Evolutionary conservation across 768 basidiomycete genomes (phyloP).

Genomic region (Kwoniella sp.): DNA sequence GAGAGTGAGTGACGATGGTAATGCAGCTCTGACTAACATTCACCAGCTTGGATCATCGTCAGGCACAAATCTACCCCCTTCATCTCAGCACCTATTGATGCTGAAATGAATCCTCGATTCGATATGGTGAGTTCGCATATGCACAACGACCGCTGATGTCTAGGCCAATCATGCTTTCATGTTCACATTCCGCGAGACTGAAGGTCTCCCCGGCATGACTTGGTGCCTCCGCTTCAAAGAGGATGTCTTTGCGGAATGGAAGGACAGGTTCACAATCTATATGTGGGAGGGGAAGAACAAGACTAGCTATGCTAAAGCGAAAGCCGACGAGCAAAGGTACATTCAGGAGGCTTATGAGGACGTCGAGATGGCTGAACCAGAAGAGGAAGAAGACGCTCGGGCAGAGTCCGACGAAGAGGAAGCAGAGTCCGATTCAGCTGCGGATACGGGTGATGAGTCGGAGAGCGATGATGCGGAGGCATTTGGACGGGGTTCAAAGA

Average conservation of each 20-base stretch:
- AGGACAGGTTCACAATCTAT: conserved; percentile 67
- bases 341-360: conserved; percentile 72
- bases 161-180: conserved; percentile 67
- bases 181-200: conserved; percentile 76
- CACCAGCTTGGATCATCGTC: conserved; percentile 53
- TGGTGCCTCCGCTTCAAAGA: conserved; percentile 78
- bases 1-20: conserved; percentile 47
- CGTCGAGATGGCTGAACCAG: conserved; percentile 80
- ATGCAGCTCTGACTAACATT: conserved; percentile 10
- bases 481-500: conserved; percentile 65
- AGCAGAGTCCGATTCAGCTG: conserved; percentile 59
- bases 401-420: conserved; percentile 62
- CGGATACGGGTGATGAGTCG: conserved; percentile 42
- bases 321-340: conserved; percentile 81
- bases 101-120: conserved; percentile 51
- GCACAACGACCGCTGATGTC: conserved; percentile 9
- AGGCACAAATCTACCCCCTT: conserved; percentile 43
- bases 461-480: conserved; percentile 36
- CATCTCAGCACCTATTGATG: conserved; percentile 53
- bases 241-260: conserved; percentile 66
- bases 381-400: conserved; percentile 62
- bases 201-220: conserved; percentile 62
- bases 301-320: conserved; percentile 69
- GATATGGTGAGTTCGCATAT: conserved; percentile 32
- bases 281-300: conserved; percentile 81